phyloP scores from a whole-genome alignment of 306 rosid species.

The Cucumis sativus region Cucumber_9930_V3 NC_026660.2:25561001-25561500 shows the following conservation, averaged over 20 bases:
- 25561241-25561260: not conserved
- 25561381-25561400: constrained; percentile 1
- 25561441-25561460: constrained; percentile 7
- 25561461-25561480: constrained; percentile 2
- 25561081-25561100: too few species aligned
- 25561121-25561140: too few species aligned
- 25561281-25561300: not conserved
- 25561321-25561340: not conserved
- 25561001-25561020: too few species aligned
- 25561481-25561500: constrained; percentile 3
- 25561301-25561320: not conserved
- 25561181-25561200: not conserved
- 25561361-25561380: not conserved
- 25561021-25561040: too few species aligned
- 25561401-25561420: not conserved
- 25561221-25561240: not conserved
- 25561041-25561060: too few species aligned
- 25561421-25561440: not conserved
- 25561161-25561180: too few species aligned
- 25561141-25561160: too few species aligned
- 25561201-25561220: not conserved
- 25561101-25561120: too few species aligned
- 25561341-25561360: not conserved
- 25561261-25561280: not conserved
- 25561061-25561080: too few species aligned